A percentile compares a stretch with the other conserved stretches of the same genome.
Conservation (phyloP, 163 green algal species). For the Prototheca wickerhamii region DNA sequence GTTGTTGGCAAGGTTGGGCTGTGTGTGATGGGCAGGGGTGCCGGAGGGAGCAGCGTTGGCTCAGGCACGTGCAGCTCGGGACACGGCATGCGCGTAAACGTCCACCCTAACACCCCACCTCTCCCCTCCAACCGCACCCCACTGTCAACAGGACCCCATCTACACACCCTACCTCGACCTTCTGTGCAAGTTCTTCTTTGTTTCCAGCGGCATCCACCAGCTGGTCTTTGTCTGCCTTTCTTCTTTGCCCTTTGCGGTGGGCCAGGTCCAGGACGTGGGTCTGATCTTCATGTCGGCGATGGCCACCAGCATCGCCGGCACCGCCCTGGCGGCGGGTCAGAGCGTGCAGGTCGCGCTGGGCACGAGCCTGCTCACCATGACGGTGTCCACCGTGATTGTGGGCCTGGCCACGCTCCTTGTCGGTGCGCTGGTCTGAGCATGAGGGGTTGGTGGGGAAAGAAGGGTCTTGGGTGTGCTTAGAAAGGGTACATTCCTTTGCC, state of each 20-base stretch:
- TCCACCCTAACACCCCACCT: background rate
- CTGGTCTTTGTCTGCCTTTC: constrained; percentile 50
- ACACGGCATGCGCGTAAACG: background rate
- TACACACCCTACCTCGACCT: constrained; percentile 56
- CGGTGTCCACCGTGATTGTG: constrained; percentile 53
- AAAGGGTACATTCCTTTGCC: background rate
- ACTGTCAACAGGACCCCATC: constrained; percentile 32
- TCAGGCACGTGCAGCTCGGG: no score
- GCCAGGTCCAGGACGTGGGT: constrained; percentile 45
- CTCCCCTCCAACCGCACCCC: background rate
- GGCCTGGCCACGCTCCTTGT: constrained; percentile 40
- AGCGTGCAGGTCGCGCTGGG: constrained; percentile 34
- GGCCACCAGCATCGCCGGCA: constrained; percentile 54
- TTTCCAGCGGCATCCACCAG: constrained; percentile 62
- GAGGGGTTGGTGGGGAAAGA: background rate
- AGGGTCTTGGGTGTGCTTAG: background rate
- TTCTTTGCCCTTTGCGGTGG: constrained; percentile 66
- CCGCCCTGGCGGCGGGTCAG: constrained; percentile 9
- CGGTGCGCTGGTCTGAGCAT: constrained; percentile 10
- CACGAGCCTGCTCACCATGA: constrained; percentile 62
- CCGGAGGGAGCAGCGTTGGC: no score
- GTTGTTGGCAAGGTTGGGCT: background rate
- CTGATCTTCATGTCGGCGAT: constrained; percentile 83
- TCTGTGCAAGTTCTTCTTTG: constrained; percentile 71
- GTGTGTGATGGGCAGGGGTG: background rate